A percentile compares a stretch with the other conserved stretches of the same genome.
phyloP scores from a whole-genome alignment of 1,284 basidiomycete genomes.

The Cryptococcus deneoformans region DNA sequence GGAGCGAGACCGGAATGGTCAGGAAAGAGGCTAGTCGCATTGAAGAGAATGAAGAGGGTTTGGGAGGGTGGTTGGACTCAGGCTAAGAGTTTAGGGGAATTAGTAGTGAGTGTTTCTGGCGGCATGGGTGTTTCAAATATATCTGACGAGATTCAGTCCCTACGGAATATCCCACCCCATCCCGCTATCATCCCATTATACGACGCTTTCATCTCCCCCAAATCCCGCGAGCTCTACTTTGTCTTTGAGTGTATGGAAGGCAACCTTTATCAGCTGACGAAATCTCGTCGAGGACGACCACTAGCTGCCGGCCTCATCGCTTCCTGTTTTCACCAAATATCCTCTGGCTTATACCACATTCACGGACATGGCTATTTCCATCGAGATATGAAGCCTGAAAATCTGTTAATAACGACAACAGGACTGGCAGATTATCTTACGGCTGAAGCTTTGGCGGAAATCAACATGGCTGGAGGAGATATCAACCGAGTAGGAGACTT shows the following conservation, averaged over 20 bases:
- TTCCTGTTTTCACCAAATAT: slow-evolving; percentile 91
- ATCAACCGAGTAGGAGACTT: slow-evolving; percentile 10
- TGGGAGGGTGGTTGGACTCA: slow-evolving; percentile 98
- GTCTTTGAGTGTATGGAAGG: slow-evolving; percentile 99
- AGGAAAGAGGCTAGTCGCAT: slow-evolving; percentile 90
- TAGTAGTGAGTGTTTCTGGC: slow-evolving; percentile 64
- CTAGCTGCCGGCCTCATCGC: slow-evolving; percentile 93
- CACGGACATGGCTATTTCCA: slow-evolving; percentile 95
- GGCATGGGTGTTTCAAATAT: slow-evolving; percentile 28
- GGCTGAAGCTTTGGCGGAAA: slow-evolving; percentile 28
- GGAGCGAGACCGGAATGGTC: slow-evolving; percentile 86
- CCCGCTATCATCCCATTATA: slow-evolving; percentile 98
- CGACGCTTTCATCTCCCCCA: slow-evolving; percentile 95
- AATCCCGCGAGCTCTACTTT: slow-evolving; percentile 94
- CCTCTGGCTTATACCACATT: slow-evolving; percentile 87
- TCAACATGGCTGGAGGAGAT: slow-evolving; percentile 27
- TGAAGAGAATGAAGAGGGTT: slow-evolving; percentile 97
- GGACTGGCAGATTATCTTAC: slow-evolving; percentile 93
- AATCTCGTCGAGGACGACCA: slow-evolving; percentile 88
- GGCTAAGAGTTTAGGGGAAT: slow-evolving; percentile 91
- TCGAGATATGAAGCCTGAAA: slow-evolving; percentile 99
- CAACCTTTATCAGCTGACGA: slow-evolving; percentile 98
- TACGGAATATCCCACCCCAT: slow-evolving; percentile 90
- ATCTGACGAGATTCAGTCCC: slow-evolving; percentile 60
- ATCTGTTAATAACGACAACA: slow-evolving; percentile 99